Evolutionary conservation across 2,329 filamentous ascomycete genomes (phyloP).

Genomic region (Aspergillus tubingensis): DNA sequence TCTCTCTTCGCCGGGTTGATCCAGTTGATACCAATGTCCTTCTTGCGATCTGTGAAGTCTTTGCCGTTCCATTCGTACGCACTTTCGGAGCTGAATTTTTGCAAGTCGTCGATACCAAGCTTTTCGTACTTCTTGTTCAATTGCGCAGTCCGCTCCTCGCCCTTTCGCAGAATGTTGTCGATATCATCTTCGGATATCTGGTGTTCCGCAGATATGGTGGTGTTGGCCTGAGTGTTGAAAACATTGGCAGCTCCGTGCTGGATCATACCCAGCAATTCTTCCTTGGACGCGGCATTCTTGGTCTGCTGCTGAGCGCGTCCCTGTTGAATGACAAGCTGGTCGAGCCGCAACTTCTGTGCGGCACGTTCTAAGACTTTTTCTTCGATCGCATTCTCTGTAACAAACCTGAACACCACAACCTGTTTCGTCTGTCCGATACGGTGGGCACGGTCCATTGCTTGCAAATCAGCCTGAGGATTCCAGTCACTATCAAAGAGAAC

Average conservation of each 20-base stretch:
- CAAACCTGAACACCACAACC: conserved; percentile 92
- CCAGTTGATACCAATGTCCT: conserved; percentile 90
- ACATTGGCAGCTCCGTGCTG: conserved; percentile 97
- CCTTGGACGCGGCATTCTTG: conserved; percentile 91
- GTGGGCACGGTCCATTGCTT: conserved; percentile 98
- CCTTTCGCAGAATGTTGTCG: conserved; percentile 80
- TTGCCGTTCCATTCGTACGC: conserved; percentile 99
- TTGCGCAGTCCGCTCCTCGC: conserved; percentile 84
- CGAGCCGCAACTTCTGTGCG: conserved; percentile 91
- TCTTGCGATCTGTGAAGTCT: conserved; percentile 88
- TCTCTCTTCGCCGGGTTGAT: conserved; percentile 98
- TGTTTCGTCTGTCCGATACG: conserved; percentile 99
- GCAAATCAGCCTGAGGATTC: conserved; percentile 97
- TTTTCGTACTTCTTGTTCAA: conserved; percentile 95
- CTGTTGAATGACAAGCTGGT: conserved; percentile 97
- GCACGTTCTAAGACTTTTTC: conserved; percentile 97
- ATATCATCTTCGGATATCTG: conserved; percentile 86
- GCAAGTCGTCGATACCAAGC: conserved; percentile 91
- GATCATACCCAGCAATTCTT: conserved; percentile 96
- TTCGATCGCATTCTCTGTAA: conserved; percentile 97
- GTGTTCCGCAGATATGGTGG: conserved; percentile 59
- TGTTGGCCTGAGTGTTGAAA: conserved; percentile 72
- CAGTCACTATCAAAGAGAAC: conserved; percentile 97
- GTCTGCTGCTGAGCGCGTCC: conserved; percentile 87
- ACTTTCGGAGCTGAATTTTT: conserved; percentile 96